Conservation (phyloP, 495 filamentous ascomycete genomes). For the Parachaetomium inaequale region DNA sequence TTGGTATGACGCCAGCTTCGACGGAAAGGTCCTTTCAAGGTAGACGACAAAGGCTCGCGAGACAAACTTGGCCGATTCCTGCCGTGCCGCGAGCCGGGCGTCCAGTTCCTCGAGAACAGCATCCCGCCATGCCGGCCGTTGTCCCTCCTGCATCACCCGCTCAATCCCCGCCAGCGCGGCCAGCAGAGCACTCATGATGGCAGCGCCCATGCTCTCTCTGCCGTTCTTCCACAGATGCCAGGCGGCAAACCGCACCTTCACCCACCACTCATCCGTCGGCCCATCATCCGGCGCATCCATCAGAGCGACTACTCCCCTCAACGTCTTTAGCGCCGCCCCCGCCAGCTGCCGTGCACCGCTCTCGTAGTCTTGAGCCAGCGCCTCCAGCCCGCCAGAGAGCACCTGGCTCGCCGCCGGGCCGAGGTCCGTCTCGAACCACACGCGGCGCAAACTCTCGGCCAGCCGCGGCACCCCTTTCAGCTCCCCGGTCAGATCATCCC, state of each 20-base stretch:
- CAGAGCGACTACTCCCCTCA: conserved; percentile 41
- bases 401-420: conserved; percentile 38
- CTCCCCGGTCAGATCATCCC: conserved; percentile 29
- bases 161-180: conserved; percentile 39
- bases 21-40: conserved; percentile 19
- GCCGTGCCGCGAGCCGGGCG: conserved; percentile 10
- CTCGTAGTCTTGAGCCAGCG: conserved; percentile 49
- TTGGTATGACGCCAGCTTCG: conserved; percentile 19
- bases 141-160: background rate
- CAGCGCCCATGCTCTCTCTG: conserved; percentile 60
- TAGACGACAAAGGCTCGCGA: conserved; percentile 35
- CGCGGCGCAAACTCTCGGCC: conserved; percentile 52
- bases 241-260: conserved; percentile 49
- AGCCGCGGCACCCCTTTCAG: conserved; percentile 55
- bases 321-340: conserved; percentile 42
- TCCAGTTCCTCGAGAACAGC: conserved; percentile 13
- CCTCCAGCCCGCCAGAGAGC: conserved; percentile 44
- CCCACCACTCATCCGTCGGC: conserved; percentile 49
- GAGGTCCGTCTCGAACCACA: conserved; percentile 53
- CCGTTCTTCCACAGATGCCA: conserved; percentile 65
- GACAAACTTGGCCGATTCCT: conserved; percentile 28
- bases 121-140: background rate
- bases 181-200: conserved; percentile 52
- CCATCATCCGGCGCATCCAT: conserved; percentile 14
- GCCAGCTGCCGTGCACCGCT: conserved; percentile 58